Percentiles rank a stretch among this genome's conserved stretches.
phyloP scores from a whole-genome alignment of 371 early-diverging fungal genomes.

The Fennellomyces sp. region DNA sequence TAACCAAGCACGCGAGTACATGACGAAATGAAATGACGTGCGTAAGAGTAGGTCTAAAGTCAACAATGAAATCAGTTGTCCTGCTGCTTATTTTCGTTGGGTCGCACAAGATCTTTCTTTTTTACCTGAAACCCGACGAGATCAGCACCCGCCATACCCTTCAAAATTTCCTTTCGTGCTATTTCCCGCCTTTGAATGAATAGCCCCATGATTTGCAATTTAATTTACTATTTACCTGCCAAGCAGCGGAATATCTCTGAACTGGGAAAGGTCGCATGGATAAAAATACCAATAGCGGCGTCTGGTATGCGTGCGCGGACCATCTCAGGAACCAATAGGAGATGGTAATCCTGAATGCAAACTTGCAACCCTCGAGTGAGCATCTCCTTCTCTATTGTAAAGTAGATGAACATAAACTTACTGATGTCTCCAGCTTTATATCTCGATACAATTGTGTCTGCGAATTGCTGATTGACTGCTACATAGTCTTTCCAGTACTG shows the following conservation, averaged over 20 bases:
- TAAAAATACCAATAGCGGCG: slow-evolving; percentile 92
- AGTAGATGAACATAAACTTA: slow-evolving; percentile 32
- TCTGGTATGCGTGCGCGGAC: slow-evolving; percentile 77
- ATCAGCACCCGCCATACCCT: slow-evolving; percentile 91
- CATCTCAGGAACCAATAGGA: slow-evolving; percentile 90
- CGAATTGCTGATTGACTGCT: slow-evolving; percentile 85
- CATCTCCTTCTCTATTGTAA: too few relatives aligned
- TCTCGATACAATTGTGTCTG: slow-evolving; percentile 69
- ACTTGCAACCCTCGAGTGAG: slow-evolving; percentile 38
- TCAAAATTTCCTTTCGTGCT: slow-evolving; percentile 88
- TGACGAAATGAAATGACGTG: slow-evolving; percentile 93
- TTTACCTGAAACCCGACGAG: slow-evolving; percentile 89
- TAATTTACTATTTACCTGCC: slow-evolving; percentile 1
- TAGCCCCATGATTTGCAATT: too few relatives aligned
- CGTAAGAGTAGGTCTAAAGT: slow-evolving; percentile 91
- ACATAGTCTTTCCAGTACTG: slow-evolving; percentile 85
- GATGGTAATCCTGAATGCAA: slow-evolving; percentile 99
- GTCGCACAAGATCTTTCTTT: not conserved
- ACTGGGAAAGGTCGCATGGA: slow-evolving; percentile 97
- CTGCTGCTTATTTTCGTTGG: slow-evolving; percentile 3
- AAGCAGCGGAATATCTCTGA: slow-evolving; percentile 37
- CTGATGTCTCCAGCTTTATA: slow-evolving; percentile 85
- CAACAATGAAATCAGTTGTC: too few relatives aligned
- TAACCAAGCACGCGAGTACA: slow-evolving; percentile 93
- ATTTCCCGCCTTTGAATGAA: too few relatives aligned